Percentiles rank a stretch among this genome's conserved stretches.
Evolutionary conservation across 192 early-diverging fungal genomes (phyloP).

Genomic region (Coemansia sp.): DNA sequence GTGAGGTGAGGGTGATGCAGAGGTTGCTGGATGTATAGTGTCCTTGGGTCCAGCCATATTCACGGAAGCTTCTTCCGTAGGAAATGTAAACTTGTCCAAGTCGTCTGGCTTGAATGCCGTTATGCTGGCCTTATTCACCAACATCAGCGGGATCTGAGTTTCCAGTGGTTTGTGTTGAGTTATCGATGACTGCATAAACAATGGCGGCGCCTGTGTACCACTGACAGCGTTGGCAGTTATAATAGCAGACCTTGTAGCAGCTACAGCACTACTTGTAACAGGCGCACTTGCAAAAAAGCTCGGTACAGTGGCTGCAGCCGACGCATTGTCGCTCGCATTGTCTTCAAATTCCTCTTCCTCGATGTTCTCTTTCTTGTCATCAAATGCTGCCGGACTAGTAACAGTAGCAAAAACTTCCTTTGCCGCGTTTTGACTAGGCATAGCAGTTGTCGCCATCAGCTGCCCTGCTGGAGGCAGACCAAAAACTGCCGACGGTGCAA

Average conservation of each 20-base stretch:
- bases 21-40: background rate
- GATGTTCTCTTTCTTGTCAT: conserved; percentile 6
- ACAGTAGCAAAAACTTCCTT: background rate
- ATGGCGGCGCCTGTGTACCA: background rate
- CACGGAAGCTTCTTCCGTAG: conserved; percentile 30
- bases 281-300: background rate
- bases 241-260: background rate
- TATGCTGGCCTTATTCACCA: conserved; percentile 25
- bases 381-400: background rate
- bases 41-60: conserved; percentile 25
- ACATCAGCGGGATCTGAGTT: conserved; percentile 24
- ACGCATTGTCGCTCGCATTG: background rate
- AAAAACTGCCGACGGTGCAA: conserved; percentile 18
- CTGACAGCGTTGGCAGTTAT: background rate
- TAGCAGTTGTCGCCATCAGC: conserved; percentile 1
- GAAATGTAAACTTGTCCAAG: conserved; percentile 52
- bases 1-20: background rate
- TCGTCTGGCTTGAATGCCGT: conserved; percentile 48
- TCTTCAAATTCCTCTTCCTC: conserved; percentile 35
- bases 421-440: background rate
- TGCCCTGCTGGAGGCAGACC: conserved; percentile 1
- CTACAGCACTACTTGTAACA: background rate
- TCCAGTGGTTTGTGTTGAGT: background rate
- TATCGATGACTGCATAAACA: background rate
- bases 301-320: conserved; percentile 1